Evolutionary conservation across 768 basidiomycete genomes (phyloP).

Genomic region (Trametes villosa): DNA sequence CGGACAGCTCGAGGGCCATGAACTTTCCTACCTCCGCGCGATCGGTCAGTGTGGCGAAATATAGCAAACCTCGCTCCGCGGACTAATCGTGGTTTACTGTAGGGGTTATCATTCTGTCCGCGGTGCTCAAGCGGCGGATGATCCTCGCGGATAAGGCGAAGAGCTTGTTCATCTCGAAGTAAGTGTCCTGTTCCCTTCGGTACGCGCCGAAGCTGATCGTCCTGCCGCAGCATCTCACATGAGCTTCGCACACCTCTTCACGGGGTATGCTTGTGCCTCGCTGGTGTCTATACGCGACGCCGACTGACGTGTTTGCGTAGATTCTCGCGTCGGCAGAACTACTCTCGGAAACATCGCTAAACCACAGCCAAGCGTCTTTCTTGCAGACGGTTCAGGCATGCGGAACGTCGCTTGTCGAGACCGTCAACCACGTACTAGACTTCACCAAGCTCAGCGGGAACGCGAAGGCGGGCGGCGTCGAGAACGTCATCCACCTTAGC

Average conservation of each 20-base stretch:
- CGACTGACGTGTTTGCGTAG: slow-evolving; percentile 37
- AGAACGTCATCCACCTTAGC: slow-evolving; percentile 74
- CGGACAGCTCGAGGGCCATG: slow-evolving; percentile 79
- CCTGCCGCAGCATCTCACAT: slow-evolving; percentile 73
- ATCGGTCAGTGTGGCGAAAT: slow-evolving; percentile 58
- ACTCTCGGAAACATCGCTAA: slow-evolving; percentile 82
- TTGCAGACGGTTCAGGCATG: slow-evolving; percentile 93
- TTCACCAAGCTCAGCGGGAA: slow-evolving; percentile 94
- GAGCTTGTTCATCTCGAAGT: slow-evolving; percentile 92
- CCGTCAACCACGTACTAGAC: slow-evolving; percentile 95
- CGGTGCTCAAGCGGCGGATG: slow-evolving; percentile 91
- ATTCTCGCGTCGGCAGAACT: slow-evolving; percentile 92
- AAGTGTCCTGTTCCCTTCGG: slow-evolving; percentile 25
- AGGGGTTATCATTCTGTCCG: slow-evolving; percentile 92
- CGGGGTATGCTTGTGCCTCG: slow-evolving; percentile 55
- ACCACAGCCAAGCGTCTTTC: slow-evolving; percentile 82
- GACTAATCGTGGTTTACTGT: slow-evolving; percentile 11
- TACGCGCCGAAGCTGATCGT: neutral
- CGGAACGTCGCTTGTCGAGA: slow-evolving; percentile 94
- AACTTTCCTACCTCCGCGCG: slow-evolving; percentile 89
- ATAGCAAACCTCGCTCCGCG: neutral
- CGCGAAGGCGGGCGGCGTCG: slow-evolving; percentile 74
- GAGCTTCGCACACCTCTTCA: slow-evolving; percentile 91
- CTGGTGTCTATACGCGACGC: neutral
- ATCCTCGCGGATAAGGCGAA: slow-evolving; percentile 95